Evolutionary conservation across 2,329 filamentous ascomycete genomes (phyloP).

Genomic region (Ophiostoma ulmi): DNA sequence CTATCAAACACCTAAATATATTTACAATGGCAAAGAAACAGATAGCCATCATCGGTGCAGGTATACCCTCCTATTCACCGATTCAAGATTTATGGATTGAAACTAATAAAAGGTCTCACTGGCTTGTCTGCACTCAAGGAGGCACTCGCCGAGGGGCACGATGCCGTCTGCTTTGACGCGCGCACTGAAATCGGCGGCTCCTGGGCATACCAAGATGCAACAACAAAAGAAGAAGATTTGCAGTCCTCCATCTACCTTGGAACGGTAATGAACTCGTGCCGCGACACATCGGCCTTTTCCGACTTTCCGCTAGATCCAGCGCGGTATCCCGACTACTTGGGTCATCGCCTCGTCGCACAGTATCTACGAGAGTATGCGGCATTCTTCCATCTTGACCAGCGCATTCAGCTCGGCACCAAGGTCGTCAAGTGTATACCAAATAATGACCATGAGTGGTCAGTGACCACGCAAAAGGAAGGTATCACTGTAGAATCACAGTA

Average conservation of each 20-base stretch:
- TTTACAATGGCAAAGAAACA: background rate
- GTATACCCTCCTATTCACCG: background rate
- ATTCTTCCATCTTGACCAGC: constrained; percentile 28
- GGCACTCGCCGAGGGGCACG: constrained; percentile 36
- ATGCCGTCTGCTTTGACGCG: constrained; percentile 36
- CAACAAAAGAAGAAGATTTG: constrained; percentile 27
- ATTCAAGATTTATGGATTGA: background rate
- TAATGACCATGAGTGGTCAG: background rate
- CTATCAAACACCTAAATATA: too few species aligned
- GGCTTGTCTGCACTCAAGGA: constrained; percentile 35
- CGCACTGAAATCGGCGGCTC: constrained; percentile 36
- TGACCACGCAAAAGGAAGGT: background rate
- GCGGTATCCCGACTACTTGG: constrained; percentile 37
- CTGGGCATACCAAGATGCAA: constrained; percentile 36
- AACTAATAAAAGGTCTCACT: constrained; percentile 12
- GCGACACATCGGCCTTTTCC: constrained; percentile 37
- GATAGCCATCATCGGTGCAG: background rate
- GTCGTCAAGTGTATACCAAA: background rate
- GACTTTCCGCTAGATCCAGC: constrained; percentile 40
- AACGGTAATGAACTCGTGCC: constrained; percentile 36
- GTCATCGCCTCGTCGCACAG: constrained; percentile 34
- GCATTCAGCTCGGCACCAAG: constrained; percentile 2
- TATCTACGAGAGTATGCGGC: constrained; percentile 38
- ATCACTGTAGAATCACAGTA: constrained; percentile 29
- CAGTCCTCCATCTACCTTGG: constrained; percentile 35